Evolutionary conservation across 2,329 filamentous ascomycete species (phyloP).

Genomic region (Ceratocystis smalleyi): DNA sequence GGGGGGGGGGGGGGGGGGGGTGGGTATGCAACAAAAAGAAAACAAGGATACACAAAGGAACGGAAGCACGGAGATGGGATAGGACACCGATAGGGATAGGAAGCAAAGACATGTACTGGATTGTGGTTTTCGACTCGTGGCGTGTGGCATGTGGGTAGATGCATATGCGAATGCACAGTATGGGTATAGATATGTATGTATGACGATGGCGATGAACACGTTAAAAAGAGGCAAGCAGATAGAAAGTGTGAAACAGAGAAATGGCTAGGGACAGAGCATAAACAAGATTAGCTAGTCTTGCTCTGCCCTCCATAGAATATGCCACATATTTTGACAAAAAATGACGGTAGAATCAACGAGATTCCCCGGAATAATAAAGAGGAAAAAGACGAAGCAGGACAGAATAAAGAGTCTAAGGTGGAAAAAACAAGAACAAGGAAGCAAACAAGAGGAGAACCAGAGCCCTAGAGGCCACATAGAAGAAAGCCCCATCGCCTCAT

Average conservation of each 20-base stretch:
- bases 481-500: slow-evolving; percentile 2
- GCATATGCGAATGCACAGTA: neutral
- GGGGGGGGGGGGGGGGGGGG: too few species aligned
- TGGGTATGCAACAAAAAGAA: too few species aligned
- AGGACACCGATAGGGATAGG: too few species aligned
- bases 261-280: neutral
- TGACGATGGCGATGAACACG: neutral
- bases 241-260: neutral
- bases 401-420: neutral
- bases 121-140: too few species aligned
- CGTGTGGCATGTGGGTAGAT: neutral
- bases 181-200: neutral
- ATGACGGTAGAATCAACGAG: neutral
- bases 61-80: too few species aligned
- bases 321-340: neutral
- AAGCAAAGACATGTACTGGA: too few species aligned
- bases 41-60: too few species aligned
- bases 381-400: neutral
- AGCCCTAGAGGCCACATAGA: slow-evolving; percentile 2
- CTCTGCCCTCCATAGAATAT: too few species aligned
- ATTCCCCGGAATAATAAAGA: neutral
- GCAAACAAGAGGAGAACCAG: neutral
- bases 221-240: neutral
- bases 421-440: neutral
- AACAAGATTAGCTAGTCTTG: too few species aligned